Base-by-base conservation (phyloP, 2,329 filamentous ascomycete species). In the Penicillium italicum region DNA sequence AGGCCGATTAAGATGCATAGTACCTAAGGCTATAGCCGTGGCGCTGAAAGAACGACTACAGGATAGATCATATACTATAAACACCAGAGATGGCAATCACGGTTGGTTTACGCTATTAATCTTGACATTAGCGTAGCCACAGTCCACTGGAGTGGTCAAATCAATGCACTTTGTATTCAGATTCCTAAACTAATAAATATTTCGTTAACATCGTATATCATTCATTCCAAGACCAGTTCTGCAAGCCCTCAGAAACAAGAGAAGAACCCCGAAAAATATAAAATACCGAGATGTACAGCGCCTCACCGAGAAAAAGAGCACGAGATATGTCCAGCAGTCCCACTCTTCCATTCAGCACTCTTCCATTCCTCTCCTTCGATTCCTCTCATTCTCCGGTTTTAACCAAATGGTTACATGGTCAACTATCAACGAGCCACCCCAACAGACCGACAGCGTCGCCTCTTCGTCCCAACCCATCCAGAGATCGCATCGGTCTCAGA, bases 401-500 rank as follows among this genome's bases (percentile, higher is more conserved):
- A 38, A 24, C 9, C 8, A 31, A 16, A 31, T 38, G 28, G 8
- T 33, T 22, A 24, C n/a, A 52, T 38, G 7, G 7, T 10, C 22
- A 11, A 9, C 12, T 14, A 7, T 57, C 51, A 64, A 41, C 57
- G 62, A 24, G 53, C 45, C 34, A 59, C 59, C 22, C 63, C 63
- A 44, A 62, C 56, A 41, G 62, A 61, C 1, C 61, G 62, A 55
- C 62, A 66, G 20, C 63, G 48, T 24, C 56, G 55, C 36, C 53
- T 58, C 11, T 59, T 58, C 7, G 41, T 53, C 16, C 63, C 63
- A 40, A 66, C 56, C 63, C 63, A 66, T 8, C 55, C 62, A 16
- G 45, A 57, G 10, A 65, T 57, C 18, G 59, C 62, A 49, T 65
- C 63, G 1, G 62, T 50, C 18, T 64, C 63, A 16, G 18, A 44